Evolutionary conservation across 2,329 filamentous ascomycete genomes (phyloP), one percentile per base, ranked within the genome.

Genomic region (Aureobasidium sp.): DNA sequence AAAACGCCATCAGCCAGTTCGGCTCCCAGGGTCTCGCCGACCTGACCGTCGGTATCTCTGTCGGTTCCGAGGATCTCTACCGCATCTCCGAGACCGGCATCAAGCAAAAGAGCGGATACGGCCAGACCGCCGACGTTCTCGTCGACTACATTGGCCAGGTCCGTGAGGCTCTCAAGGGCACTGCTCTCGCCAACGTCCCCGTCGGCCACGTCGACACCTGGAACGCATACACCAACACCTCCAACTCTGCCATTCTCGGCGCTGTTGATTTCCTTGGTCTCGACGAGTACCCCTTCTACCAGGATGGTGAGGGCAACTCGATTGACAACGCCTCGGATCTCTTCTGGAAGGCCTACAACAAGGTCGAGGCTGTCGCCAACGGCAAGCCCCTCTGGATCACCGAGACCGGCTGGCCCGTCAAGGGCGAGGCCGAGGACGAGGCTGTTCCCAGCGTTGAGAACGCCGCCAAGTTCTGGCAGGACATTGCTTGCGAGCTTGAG

Each of bases 141-240:
- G 81, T 85, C 69, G 74, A 77, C 63, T 94, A 91, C 77, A 90
- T 96, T 78, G 74, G 80, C 62, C 79, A 88, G 72, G 85, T 89
- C 63, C 84, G 86, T 65, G 74, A 79, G 29, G 79, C 83, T 64
- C 83, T 95, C 70, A 71, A 81, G 36, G 83, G 82, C 64, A 91
- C 89, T 15, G 71, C 77, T 56, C 77, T 89, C 29, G 51, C 61
- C 22, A 51, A 64, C 29, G 82, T 79, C 49, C 79, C 84, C 22
- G 79, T 96, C 64, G 91, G 91, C 57, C 91, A 96, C 75, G 91
- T 96, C 72, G 91, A 96, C 73, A 95, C 91, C 58, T 96, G 90
- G 90, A 69, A 66, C 44, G 85, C 85, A 58, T 92, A 85, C 80
- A 84, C 85, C 72, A 91, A 95, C 75, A 75, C 76, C 58, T 84